Percentiles rank a stretch among this genome's conserved stretches.
phyloP scores from a whole-genome alignment of 306 rosid genomes.

The Vicia faba region DNA sequence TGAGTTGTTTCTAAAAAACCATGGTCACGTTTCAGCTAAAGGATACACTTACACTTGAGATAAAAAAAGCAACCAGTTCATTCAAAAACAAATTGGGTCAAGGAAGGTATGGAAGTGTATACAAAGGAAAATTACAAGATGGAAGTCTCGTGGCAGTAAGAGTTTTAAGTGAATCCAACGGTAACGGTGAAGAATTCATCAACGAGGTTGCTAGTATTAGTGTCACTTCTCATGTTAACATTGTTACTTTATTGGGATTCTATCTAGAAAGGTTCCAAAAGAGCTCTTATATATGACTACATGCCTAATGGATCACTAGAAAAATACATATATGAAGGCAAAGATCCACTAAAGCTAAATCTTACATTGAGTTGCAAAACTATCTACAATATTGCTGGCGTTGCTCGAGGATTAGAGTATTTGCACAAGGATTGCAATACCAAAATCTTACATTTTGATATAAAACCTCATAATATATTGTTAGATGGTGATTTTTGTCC shows the following conservation, averaged over 20 bases:
- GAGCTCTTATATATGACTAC: conserved; percentile 28
- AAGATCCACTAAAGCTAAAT: neutral
- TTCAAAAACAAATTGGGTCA: conserved; percentile 47
- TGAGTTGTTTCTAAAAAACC: conserved; percentile 29
- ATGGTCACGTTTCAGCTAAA: conserved; percentile 11
- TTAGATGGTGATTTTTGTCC: conserved; percentile 33
- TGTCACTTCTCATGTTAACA: conserved; percentile 39
- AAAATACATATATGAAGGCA: conserved; percentile 31
- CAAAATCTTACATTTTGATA: conserved; percentile 38
- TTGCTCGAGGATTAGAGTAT: conserved; percentile 34
- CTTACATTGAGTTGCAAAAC: conserved; percentile 26
- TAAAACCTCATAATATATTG: conserved; percentile 40
- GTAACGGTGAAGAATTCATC: conserved; percentile 45
- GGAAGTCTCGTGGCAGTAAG: conserved; percentile 46
- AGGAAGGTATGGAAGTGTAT: conserved; percentile 47
- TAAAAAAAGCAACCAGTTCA: conserved; percentile 32
- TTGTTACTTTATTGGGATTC: conserved; percentile 32
- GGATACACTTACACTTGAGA: conserved; percentile 22
- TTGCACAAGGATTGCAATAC: conserved; percentile 36
- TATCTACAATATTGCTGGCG: conserved; percentile 33
- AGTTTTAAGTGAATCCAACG: conserved; percentile 36
- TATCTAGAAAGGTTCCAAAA: conserved; percentile 32
- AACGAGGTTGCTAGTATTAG: conserved; percentile 50
- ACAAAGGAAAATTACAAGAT: conserved; percentile 44
- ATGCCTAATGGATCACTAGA: conserved; percentile 40